Conservation (phyloP, 2,329 filamentous ascomycete genomes). For the Ploettnerulaceae sp. region DNA sequence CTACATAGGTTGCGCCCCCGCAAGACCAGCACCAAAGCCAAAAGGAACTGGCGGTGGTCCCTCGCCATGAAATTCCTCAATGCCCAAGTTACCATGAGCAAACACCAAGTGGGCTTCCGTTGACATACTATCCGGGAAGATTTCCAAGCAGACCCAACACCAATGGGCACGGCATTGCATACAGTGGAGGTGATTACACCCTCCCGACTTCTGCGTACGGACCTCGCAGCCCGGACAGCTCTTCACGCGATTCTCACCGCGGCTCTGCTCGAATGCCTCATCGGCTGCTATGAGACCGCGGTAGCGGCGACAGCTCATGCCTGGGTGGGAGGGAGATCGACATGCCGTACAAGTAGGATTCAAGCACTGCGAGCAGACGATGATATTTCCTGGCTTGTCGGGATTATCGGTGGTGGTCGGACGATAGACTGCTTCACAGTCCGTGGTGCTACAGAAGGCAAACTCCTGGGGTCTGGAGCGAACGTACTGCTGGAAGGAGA, state of each 20-base stretch:
- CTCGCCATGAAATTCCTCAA: too few species aligned
- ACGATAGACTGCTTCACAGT: constrained; percentile 42
- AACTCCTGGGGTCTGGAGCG: constrained; percentile 33
- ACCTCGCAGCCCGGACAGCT: constrained; percentile 32
- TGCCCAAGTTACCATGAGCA: constrained; percentile 15
- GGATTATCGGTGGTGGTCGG: constrained; percentile 9
- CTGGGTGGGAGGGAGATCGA: neutral
- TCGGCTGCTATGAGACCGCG: neutral
- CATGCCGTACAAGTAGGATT: neutral
- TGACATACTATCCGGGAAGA: neutral
- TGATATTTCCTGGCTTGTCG: neutral
- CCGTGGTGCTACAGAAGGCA: constrained; percentile 40
- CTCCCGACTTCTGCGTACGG: constrained; percentile 21
- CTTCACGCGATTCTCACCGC: neutral
- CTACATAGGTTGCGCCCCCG: too few species aligned
- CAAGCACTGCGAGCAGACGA: neutral
- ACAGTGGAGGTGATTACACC: constrained; percentile 6
- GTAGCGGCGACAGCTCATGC: neutral
- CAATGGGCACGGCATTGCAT: neutral
- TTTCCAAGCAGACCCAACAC: constrained; percentile 7
- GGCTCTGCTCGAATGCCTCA: neutral
- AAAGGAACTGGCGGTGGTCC: too few species aligned
- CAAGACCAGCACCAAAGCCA: too few species aligned
- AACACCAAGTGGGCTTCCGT: constrained; percentile 22
- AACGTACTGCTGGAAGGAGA: too few species aligned